Evolutionary conservation across 2,329 filamentous ascomycete genomes (phyloP).

Genomic region (Diplodia seriata): DNA sequence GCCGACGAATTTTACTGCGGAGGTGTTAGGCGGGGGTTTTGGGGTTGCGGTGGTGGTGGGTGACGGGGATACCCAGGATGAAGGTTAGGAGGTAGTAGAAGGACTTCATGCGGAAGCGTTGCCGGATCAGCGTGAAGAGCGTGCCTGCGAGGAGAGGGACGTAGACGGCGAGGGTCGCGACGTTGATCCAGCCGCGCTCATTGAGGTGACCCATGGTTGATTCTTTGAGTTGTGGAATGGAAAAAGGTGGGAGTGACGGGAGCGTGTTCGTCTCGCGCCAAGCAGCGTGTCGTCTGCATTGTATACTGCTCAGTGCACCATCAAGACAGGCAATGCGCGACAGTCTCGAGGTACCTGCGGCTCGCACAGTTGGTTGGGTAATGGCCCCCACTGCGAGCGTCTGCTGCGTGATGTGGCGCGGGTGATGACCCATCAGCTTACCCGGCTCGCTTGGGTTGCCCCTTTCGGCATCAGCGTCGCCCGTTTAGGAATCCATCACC

Average conservation of each 20-base stretch:
- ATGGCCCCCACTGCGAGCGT: not conserved
- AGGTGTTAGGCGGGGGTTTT: too few relatives aligned
- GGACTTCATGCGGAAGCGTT: not conserved
- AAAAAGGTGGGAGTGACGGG: too few relatives aligned
- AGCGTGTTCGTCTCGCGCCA: not conserved
- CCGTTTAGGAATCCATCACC: not conserved
- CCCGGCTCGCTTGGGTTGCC: slow-evolving; percentile 1
- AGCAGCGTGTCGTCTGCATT: slow-evolving; percentile 4
- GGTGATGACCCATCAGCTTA: slow-evolving; percentile 19
- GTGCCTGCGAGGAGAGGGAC: slow-evolving; percentile 1
- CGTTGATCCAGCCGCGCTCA: slow-evolving; percentile 19
- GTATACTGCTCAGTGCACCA: not conserved
- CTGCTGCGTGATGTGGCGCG: slow-evolving; percentile 2
- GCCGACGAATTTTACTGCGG: slow-evolving; percentile 10
- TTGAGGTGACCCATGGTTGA: slow-evolving; percentile 11
- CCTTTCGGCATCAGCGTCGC: not conserved
- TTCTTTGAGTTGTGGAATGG: too few relatives aligned
- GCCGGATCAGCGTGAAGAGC: not conserved
- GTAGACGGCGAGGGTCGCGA: slow-evolving; percentile 2
- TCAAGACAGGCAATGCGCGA: not conserved
- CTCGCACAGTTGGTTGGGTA: not conserved
- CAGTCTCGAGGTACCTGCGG: not conserved
- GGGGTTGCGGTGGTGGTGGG: not conserved
- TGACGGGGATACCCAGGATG: not conserved
- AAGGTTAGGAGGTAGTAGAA: slow-evolving; percentile 17